Evolutionary conservation across 768 basidiomycete genomes (phyloP).

Genomic region (Lactarius indigo): DNA sequence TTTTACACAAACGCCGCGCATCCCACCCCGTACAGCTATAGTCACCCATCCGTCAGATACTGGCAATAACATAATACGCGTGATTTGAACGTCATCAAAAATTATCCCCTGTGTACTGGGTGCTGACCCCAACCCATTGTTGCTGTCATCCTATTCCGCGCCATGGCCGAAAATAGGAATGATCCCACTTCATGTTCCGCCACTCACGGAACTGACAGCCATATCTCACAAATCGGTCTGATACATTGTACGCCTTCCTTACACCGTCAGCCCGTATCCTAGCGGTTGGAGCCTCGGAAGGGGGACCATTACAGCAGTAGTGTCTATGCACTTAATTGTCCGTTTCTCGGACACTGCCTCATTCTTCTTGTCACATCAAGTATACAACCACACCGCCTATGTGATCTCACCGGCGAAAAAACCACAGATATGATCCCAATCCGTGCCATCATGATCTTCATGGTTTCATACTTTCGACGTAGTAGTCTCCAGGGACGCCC

Average conservation of each 20-base stretch:
- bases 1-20: constrained; percentile 10
- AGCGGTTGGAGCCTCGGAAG: neutral
- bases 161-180: neutral
- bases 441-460: constrained; percentile 13
- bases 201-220: neutral
- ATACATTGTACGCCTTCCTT: neutral
- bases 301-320: neutral
- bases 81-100: constrained; percentile 14
- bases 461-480: neutral
- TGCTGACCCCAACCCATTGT: neutral
- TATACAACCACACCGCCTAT: neutral
- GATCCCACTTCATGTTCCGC: neutral
- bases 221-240: neutral
- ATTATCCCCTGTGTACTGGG: neutral
- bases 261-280: neutral
- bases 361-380: neutral
- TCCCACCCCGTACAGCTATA: neutral
- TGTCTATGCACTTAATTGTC: neutral
- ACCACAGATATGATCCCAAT: neutral
- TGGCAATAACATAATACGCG: constrained; percentile 2
- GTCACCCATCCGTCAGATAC: neutral
- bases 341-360: neutral
- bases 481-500: neutral
- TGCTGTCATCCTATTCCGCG: constrained; percentile 1
- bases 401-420: constrained; percentile 2